phyloP scores from a whole-genome alignment of 2,329 filamentous ascomycete genomes.

The Neonectria faginata region DNA sequence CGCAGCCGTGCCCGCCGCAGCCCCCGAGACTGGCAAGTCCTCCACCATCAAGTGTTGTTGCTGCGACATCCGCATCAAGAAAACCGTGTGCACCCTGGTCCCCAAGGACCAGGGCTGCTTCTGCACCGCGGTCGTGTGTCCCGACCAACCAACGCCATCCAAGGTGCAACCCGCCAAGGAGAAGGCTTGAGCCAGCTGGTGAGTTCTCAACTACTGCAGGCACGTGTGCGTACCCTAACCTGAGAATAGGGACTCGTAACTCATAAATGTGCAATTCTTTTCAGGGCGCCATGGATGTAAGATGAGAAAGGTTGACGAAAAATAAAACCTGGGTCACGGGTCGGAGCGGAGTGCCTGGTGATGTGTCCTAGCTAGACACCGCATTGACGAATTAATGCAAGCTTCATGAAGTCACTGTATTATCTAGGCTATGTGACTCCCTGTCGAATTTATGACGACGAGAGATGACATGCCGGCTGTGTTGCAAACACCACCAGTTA shows the following conservation, averaged over 20 bases:
- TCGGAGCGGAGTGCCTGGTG: background rate
- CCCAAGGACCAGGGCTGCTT: constrained; percentile 7
- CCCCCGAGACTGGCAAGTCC: background rate
- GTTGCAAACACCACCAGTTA: background rate
- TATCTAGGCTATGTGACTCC: background rate
- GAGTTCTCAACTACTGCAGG: background rate
- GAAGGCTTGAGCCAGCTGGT: background rate
- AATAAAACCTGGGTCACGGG: background rate
- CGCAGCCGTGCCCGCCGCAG: constrained; percentile 2
- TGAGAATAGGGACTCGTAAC: background rate
- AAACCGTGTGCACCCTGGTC: constrained; percentile 17
- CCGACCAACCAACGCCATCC: background rate
- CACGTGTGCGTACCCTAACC: background rate
- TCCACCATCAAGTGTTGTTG: constrained; percentile 23
- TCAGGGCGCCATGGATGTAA: background rate
- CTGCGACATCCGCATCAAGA: constrained; percentile 23
- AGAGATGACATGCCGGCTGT: background rate
- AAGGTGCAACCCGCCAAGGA: background rate
- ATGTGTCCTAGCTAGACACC: background rate
- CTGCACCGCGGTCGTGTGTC: constrained; percentile 22
- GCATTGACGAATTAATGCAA: background rate
- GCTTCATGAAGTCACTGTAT: background rate
- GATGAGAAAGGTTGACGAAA: background rate
- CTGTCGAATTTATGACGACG: background rate
- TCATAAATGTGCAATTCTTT: background rate